A percentile compares a stretch with the other conserved stretches of the same genome.
These are phyloP conservation scores for Chalaropsis ovoidea DNA, from an alignment of 2,329 filamentous ascomycete species.

Conservation along the genomic window DNA sequence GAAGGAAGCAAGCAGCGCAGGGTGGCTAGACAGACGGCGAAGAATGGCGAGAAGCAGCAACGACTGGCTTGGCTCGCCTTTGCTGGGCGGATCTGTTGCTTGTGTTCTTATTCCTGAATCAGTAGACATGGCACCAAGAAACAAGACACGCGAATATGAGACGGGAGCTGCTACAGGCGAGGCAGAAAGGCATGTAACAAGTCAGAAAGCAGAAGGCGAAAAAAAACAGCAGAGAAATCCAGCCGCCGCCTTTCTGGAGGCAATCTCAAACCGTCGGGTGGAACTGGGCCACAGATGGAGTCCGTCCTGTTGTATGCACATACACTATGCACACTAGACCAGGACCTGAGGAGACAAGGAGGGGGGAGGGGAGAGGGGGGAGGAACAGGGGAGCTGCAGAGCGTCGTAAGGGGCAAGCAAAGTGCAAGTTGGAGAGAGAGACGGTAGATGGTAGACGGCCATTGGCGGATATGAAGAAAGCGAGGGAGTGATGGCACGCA, in stretches of 20 bases:
- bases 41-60: too few species aligned
- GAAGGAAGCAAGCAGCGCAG: not conserved
- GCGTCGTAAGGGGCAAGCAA: not conserved
- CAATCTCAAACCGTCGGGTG: not conserved
- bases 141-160: not conserved
- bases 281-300: not conserved
- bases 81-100: too few species aligned
- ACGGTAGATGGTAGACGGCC: not conserved
- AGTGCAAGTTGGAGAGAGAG: not conserved
- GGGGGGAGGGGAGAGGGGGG: not conserved
- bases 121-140: not conserved
- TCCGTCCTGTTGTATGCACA: not conserved
- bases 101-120: too few species aligned
- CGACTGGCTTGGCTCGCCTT: not conserved
- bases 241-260: not conserved
- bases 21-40: not conserved
- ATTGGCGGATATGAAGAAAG: not conserved
- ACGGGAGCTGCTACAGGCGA: not conserved
- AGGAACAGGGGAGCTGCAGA: not conserved
- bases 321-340: not conserved
- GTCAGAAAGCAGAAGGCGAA: not conserved
- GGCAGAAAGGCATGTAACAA: not conserved
- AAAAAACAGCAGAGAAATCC: not conserved
- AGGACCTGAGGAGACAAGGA: not conserved
- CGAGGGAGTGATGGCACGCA: too few species aligned